phyloP scores from a whole-genome alignment of 2,329 filamentous ascomycete species.

The Epichloe sibirici region DNA sequence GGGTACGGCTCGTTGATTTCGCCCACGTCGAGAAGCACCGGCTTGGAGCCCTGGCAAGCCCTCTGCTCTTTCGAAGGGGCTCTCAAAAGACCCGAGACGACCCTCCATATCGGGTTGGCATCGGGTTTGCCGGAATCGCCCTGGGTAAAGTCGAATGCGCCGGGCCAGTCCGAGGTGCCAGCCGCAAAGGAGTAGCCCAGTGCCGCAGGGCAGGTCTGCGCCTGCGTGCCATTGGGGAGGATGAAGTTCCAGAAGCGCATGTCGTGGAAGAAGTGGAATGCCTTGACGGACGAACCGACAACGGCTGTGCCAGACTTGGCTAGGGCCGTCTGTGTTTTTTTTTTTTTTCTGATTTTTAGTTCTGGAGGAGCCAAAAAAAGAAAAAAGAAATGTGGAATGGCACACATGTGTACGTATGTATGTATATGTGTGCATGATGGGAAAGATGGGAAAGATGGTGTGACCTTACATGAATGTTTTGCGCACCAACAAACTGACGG shows the following conservation, averaged over 20 bases:
- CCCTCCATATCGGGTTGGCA: slow-evolving; percentile 62
- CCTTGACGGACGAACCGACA: slow-evolving; percentile 55
- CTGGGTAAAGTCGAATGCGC: slow-evolving; percentile 87
- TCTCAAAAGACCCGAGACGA: slow-evolving; percentile 62
- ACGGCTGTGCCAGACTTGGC: slow-evolving; percentile 35
- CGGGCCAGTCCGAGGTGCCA: slow-evolving; percentile 83
- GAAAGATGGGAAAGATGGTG: background rate
- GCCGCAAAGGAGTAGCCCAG: slow-evolving; percentile 88
- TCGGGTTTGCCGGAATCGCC: slow-evolving; percentile 61
- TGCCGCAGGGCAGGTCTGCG: slow-evolving; percentile 71
- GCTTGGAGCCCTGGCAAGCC: slow-evolving; percentile 69
- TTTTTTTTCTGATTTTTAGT: background rate
- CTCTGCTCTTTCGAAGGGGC: slow-evolving; percentile 57
- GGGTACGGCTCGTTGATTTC: slow-evolving; percentile 65
- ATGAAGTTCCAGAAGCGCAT: slow-evolving; percentile 64
- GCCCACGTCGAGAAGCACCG: slow-evolving; percentile 79
- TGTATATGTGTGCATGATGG: no score
- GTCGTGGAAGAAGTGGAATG: slow-evolving; percentile 77
- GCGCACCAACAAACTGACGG: slow-evolving; percentile 55
- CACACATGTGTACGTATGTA: background rate
- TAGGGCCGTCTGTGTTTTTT: slow-evolving; percentile 24
- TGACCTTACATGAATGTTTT: slow-evolving; percentile 25
- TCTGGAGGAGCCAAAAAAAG: no score
- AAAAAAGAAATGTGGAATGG: background rate
- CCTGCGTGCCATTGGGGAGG: slow-evolving; percentile 58